Evolutionary conservation across 202 grass and related monocot genomes (phyloP).

Genomic region (Zizania palustris): DNA sequence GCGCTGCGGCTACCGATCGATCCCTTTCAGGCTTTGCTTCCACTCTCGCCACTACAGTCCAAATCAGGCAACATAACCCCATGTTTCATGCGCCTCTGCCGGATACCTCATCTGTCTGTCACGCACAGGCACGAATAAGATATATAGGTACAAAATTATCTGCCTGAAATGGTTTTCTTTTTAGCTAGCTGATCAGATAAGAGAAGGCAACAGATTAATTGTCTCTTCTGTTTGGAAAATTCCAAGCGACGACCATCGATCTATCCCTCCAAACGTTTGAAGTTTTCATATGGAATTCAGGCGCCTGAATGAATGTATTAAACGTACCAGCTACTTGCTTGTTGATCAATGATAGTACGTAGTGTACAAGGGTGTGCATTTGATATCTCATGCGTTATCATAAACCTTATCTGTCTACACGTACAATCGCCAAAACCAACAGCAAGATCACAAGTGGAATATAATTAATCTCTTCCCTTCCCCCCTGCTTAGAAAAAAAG

Average conservation of each 20-base stretch:
- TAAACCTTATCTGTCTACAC: conserved; percentile 42
- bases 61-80: conserved; percentile 26
- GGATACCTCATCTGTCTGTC: background rate
- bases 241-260: too few species aligned
- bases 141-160: conserved; percentile 1
- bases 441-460: conserved; percentile 36
- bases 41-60: background rate
- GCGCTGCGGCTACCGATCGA: background rate
- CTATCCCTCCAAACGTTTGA: too few species aligned
- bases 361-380: too few species aligned
- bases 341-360: too few species aligned
- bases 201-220: background rate
- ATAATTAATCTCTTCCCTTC: background rate
- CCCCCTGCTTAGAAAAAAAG: background rate
- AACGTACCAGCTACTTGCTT: too few species aligned
- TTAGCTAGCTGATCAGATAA: conserved; percentile 5
- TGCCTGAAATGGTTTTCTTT: background rate
- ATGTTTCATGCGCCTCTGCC: conserved; percentile 22
- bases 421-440: conserved; percentile 24
- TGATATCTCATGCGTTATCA: conserved; percentile 29
- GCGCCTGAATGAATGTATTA: too few species aligned
- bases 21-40: conserved; percentile 30
- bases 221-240: conserved; percentile 15
- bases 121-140: background rate
- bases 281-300: too few species aligned